phyloP scores from a whole-genome alignment of 306 rosid genomes.

The Arachis hypogaea region DNA sequence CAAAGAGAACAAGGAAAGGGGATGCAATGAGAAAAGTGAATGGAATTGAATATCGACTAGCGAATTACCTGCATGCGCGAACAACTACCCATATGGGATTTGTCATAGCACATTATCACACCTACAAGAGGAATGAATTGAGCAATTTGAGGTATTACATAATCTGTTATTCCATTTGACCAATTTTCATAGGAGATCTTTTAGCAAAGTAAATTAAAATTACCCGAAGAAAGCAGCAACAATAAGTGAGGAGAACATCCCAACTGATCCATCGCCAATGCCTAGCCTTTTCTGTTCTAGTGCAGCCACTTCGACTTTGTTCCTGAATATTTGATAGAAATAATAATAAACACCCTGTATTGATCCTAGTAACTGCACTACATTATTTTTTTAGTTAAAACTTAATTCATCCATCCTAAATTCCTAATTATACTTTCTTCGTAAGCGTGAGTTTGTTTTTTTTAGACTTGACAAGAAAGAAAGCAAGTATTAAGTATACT shows the following conservation, averaged over 20 bases:
- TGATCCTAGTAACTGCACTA: no score
- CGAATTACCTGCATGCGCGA: slow-evolving; percentile 88
- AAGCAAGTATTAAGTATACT: no score
- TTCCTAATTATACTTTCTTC: no score
- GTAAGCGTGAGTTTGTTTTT: no score
- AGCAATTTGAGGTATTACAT: slow-evolving; percentile 34
- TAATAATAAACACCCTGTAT: slow-evolving; percentile 99
- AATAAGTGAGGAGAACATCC: slow-evolving; percentile 84
- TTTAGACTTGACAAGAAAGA: no score
- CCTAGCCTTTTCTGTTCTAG: slow-evolving; percentile 65
- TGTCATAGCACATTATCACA: slow-evolving; percentile 94
- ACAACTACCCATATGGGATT: slow-evolving; percentile 97
- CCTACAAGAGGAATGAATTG: slow-evolving; percentile 54
- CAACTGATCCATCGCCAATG: slow-evolving; percentile 89
- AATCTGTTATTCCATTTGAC: slow-evolving; percentile 4
- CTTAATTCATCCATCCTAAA: no score
- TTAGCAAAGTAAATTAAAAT: slow-evolving; percentile 43
- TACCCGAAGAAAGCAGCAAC: slow-evolving; percentile 99
- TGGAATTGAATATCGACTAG: slow-evolving; percentile 7
- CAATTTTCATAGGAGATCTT: slow-evolving; percentile 5
- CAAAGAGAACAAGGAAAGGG: slow-evolving; percentile 17
- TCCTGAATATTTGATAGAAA: slow-evolving; percentile 99
- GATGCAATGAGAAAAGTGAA: slow-evolving; percentile 15
- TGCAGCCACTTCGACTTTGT: slow-evolving; percentile 74
- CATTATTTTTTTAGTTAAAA: no score